These are phyloP conservation scores for Mycena pura DNA, from an alignment of 768 basidiomycete genomes.

Conservation along the genomic window DNA sequence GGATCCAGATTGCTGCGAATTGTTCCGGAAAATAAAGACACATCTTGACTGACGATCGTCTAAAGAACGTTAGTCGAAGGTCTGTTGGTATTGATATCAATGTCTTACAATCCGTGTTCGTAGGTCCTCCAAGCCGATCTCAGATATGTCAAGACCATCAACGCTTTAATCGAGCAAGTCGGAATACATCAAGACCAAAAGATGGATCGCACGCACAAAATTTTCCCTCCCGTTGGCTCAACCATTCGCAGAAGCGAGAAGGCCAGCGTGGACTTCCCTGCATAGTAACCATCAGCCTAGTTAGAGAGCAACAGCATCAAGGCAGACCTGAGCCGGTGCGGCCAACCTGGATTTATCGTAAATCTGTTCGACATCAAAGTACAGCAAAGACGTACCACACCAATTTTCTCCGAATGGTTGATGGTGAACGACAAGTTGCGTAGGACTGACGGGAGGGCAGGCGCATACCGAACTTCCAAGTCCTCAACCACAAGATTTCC, in stretches of 20 bases:
- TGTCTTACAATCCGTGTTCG: conserved; percentile 61
- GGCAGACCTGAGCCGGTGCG: conserved; percentile 69
- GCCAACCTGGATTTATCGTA: conserved; percentile 53
- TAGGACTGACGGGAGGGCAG: conserved; percentile 65
- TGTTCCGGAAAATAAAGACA: conserved; percentile 76
- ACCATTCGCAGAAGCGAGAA: conserved; percentile 67
- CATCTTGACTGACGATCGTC: conserved; percentile 81
- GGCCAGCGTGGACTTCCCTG: conserved; percentile 66
- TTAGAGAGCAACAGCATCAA: not conserved
- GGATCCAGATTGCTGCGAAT: conserved; percentile 79
- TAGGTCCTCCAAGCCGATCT: conserved; percentile 72
- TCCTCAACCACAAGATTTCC: conserved; percentile 65
- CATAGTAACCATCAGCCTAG: not conserved
- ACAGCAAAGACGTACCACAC: conserved; percentile 54
- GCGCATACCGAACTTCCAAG: conserved; percentile 67
- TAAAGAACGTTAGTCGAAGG: conserved; percentile 27
- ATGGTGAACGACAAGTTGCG: conserved; percentile 64
- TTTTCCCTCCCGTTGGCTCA: conserved; percentile 62
- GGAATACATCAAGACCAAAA: not conserved
- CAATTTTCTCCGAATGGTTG: conserved; percentile 69
- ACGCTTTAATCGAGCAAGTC: conserved; percentile 44
- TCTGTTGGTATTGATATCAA: not conserved
- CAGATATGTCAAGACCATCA: conserved; percentile 73
- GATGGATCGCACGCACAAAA: conserved; percentile 60
- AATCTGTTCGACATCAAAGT: not conserved